Percentiles rank a stretch among this genome's conserved stretches.
These are phyloP conservation scores for Halophytophthora batemanensis DNA, from an alignment of 352 stramenopile genomes.

Conservation along the genomic window DNA sequence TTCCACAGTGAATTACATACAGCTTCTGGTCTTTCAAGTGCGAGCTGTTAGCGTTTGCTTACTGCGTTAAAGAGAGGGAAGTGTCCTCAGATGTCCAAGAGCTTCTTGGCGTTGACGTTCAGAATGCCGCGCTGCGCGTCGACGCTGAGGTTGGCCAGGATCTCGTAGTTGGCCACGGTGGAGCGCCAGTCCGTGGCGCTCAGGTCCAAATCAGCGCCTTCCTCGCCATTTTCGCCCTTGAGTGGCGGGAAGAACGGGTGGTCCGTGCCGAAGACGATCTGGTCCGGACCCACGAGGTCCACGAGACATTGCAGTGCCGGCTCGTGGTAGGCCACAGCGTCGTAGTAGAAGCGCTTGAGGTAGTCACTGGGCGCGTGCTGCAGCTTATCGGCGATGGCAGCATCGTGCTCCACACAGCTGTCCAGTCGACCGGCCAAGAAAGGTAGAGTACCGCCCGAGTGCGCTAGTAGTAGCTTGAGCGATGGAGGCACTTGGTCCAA, in stretches of 20 bases:
- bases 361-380: constrained; percentile 47
- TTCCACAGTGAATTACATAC: too few relatives aligned
- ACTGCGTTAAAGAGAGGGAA: too few relatives aligned
- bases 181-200: constrained; percentile 33
- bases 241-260: constrained; percentile 63
- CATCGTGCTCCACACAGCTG: constrained; percentile 58
- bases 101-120: constrained; percentile 32
- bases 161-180: constrained; percentile 48
- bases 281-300: constrained; percentile 45
- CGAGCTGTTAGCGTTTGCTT: too few relatives aligned
- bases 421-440: constrained; percentile 59
- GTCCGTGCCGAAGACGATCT: constrained; percentile 63
- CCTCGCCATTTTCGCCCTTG: constrained; percentile 5
- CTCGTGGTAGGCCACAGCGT: constrained; percentile 54
- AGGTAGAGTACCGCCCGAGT: constrained; percentile 61
- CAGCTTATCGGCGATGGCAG: constrained; percentile 33
- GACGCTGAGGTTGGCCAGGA: constrained; percentile 35
- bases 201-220: constrained; percentile 8
- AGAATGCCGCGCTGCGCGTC: constrained; percentile 36
- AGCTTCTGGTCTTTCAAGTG: too few relatives aligned
- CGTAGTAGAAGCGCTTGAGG: constrained; percentile 61
- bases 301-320: constrained; percentile 53
- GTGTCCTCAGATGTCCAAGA: constrained; percentile 19
- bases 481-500: constrained; percentile 41
- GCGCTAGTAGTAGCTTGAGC: constrained; percentile 49